phyloP scores from a whole-genome alignment of 2,329 filamentous ascomycete genomes.

The Xylaria sp. region DNA sequence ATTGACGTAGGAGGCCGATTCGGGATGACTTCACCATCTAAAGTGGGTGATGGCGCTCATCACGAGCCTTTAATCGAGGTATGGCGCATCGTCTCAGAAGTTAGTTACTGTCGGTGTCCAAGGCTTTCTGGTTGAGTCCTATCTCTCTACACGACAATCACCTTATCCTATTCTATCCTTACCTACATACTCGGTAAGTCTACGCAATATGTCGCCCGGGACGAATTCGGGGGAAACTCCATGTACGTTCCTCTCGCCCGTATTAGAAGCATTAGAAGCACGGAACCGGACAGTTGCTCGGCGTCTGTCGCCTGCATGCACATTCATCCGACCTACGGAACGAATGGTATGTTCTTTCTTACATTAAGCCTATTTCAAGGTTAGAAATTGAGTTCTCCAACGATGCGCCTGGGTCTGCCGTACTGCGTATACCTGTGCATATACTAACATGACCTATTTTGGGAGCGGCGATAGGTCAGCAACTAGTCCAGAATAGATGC shows the following conservation, averaged over 20 bases:
- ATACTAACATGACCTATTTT: too few relatives aligned
- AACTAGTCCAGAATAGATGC: too few relatives aligned
- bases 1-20: too few relatives aligned
- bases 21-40: not conserved
- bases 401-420: too few relatives aligned
- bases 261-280: not conserved
- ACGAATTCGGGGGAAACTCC: too few relatives aligned
- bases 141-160: not conserved
- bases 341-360: not conserved
- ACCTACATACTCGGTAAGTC: too few relatives aligned
- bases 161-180: not conserved
- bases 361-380: slow-evolving; percentile 1
- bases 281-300: not conserved
- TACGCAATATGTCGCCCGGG: too few relatives aligned
- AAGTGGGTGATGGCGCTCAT: not conserved
- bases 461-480: too few relatives aligned
- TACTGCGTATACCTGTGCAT: too few relatives aligned
- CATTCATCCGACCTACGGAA: not conserved
- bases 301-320: not conserved
- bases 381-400: not conserved
- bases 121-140: not conserved
- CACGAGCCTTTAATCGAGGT: not conserved
- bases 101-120: not conserved
- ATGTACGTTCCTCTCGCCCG: too few relatives aligned
- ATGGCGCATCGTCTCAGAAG: not conserved